Percentiles rank a stretch among this genome's conserved stretches.
These are phyloP conservation scores for Arctostaphylos glauca DNA, from an alignment of 148 eudicot genomes.

Conservation along the genomic window DNA sequence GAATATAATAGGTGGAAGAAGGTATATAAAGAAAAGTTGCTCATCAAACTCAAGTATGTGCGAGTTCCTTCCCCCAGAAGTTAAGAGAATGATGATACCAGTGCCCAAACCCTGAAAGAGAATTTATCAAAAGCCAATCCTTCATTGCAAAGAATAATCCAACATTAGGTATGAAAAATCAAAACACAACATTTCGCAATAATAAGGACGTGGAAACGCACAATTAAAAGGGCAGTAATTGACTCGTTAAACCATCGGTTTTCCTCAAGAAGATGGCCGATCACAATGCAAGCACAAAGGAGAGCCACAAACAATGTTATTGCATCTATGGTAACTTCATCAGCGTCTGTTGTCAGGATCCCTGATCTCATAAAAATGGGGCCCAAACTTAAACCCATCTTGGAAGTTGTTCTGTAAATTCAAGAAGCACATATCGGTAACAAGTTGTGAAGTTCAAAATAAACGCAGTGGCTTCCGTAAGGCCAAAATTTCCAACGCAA, in stretches of 20 bases:
- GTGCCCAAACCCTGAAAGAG: constrained; percentile 47
- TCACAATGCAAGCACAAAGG: constrained; percentile 39
- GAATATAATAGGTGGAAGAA: constrained; percentile 72
- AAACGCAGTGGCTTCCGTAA: not conserved
- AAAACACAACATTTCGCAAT: too few species aligned
- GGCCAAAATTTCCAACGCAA: not conserved
- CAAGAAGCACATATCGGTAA: not conserved
- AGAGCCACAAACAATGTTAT: constrained; percentile 38
- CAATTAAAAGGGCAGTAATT: constrained; percentile 34
- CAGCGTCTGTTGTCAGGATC: constrained; percentile 14
- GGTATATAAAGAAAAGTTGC: constrained; percentile 58
- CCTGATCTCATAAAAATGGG: constrained; percentile 18
- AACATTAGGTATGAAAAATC: too few species aligned
- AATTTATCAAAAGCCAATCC: not conserved
- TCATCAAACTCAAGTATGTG: constrained; percentile 46
- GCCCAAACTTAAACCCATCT: constrained; percentile 17
- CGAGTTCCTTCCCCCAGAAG: constrained; percentile 38
- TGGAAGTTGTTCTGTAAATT: constrained; percentile 15
- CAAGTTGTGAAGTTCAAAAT: not conserved
- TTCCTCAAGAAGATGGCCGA: constrained; percentile 41
- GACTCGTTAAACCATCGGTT: constrained; percentile 43
- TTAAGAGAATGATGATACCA: constrained; percentile 32
- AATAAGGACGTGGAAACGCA: constrained; percentile 16
- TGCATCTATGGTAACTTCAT: constrained; percentile 24
- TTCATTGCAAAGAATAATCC: not conserved